Evolutionary conservation across 352 stramenopile genomes (phyloP), one percentile per base, ranked within the genome.

Genomic region (Phytophthora europaea): DNA sequence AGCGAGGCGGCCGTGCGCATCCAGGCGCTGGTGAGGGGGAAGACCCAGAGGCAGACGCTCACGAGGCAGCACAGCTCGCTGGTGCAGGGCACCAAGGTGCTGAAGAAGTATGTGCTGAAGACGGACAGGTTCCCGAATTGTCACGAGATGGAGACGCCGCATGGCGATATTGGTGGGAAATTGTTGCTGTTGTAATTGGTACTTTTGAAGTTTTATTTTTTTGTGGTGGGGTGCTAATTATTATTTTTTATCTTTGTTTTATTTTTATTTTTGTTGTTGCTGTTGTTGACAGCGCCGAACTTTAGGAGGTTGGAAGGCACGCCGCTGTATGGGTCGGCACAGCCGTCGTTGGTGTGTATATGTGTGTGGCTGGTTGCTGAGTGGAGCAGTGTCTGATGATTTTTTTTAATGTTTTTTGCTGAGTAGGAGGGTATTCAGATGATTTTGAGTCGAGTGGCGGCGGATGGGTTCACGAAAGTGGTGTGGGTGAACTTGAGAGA

Each of bases 31-130:
- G 82, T 92, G 23, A 74, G 87, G 6, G 87, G 86, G 23, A 86
- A 84, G 34, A 80, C 77, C n/a, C 72, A 92, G 64, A 72, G 88
- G 22, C 67, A 78, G 8, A 79, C 67, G 23, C 72, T 93, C 12
- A 77, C 80, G 22, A 80, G 78, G 16, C 82, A 93, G 53, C 68
- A 82, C 31, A 94, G 81, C 67, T 73, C 90, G 4, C 74, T 90
- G 31, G 69, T 91, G 5, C 85, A 93, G 55, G 87, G 87, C 64
- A 93, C 87, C 20, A 94, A 94, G 77, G 87, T 96, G 28, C 63
- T 96, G 15, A 90, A 89, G 47, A 93, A 94, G 61, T 96, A 95
- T 53, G 85, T 96, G 64, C 83, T 96, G 60, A 96, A 95, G 78
- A 83, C 75, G 23, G 90, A 96, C 65, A 78, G 88, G 1, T 93